Evolutionary conservation across 495 filamentous ascomycete species (phyloP).

Genomic region (Chaetomidium leptoderma): DNA sequence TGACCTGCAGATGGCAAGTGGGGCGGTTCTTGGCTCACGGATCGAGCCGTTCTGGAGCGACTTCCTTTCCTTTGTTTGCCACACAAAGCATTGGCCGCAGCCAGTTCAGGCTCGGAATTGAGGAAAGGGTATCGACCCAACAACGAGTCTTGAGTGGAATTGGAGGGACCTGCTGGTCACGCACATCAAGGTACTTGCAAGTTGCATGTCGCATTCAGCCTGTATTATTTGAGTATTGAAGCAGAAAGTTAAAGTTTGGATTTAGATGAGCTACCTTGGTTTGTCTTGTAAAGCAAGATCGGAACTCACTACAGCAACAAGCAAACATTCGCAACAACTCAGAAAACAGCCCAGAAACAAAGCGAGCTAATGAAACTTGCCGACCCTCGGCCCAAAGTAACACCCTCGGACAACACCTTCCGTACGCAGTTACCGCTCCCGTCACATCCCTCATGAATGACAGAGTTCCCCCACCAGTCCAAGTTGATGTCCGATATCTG

Average conservation of each 20-base stretch:
- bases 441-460: slow-evolving; percentile 34
- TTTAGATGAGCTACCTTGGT: too few species aligned
- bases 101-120: too few species aligned
- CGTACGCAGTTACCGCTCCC: slow-evolving; percentile 23
- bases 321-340: background rate
- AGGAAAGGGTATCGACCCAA: too few species aligned
- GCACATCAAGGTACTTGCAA: too few species aligned
- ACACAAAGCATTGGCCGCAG: too few species aligned
- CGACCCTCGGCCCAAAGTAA: slow-evolving; percentile 38
- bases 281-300: too few species aligned
- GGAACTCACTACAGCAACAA: too few species aligned
- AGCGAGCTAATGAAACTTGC: slow-evolving; percentile 23
- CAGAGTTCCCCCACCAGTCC: slow-evolving; percentile 42
- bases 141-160: too few species aligned
- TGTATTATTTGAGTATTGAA: too few species aligned
- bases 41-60: background rate
- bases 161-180: too few species aligned
- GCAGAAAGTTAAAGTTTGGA: too few species aligned
- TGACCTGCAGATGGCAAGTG: background rate
- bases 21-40: slow-evolving; percentile 5
- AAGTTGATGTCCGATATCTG: slow-evolving; percentile 34
- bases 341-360: background rate
- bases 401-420: slow-evolving; percentile 26
- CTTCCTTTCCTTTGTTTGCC: background rate
- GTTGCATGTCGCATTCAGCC: too few species aligned